Conservation (phyloP, 176 grass and related monocot species). For the Olyra latifolia region DNA sequence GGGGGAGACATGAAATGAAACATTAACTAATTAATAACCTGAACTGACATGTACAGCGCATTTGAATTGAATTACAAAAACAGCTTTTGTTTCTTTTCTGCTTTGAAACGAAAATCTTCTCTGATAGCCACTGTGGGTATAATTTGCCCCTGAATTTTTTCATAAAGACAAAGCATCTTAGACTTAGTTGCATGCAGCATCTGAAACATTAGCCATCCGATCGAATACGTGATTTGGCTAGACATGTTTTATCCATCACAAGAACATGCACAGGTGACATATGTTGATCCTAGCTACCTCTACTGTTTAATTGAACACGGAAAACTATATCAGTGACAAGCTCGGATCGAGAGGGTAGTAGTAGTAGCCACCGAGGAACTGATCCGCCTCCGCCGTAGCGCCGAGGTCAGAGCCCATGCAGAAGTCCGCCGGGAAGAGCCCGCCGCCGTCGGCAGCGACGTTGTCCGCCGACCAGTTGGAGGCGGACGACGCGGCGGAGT, state of each 20-base stretch:
- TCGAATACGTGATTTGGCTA: not conserved
- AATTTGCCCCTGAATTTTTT: not conserved
- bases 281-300: not conserved
- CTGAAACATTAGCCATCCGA: not conserved
- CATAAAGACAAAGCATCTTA: not conserved
- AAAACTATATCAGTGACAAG: constrained; percentile 33
- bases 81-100: not conserved
- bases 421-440: constrained; percentile 40
- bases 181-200: not conserved
- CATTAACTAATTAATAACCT: not conserved
- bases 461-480: constrained; percentile 48
- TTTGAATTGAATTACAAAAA: not conserved
- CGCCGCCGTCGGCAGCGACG: not conserved
- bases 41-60: not conserved
- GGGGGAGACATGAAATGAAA: not conserved
- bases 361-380: constrained; percentile 45
- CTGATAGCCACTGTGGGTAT: not conserved
- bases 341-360: constrained; percentile 48
- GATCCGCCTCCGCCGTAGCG: constrained; percentile 9
- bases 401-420: constrained; percentile 19
- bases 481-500: constrained; percentile 39
- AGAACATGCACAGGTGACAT: not conserved
- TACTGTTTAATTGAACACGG: not conserved
- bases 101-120: too few relatives aligned
- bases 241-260: constrained; percentile 2